Percentiles rank a stretch among this genome's conserved stretches.
phyloP scores from a whole-genome alignment of 2,329 filamentous ascomycete genomes.

The Exophiala dermatitidis region DNA sequence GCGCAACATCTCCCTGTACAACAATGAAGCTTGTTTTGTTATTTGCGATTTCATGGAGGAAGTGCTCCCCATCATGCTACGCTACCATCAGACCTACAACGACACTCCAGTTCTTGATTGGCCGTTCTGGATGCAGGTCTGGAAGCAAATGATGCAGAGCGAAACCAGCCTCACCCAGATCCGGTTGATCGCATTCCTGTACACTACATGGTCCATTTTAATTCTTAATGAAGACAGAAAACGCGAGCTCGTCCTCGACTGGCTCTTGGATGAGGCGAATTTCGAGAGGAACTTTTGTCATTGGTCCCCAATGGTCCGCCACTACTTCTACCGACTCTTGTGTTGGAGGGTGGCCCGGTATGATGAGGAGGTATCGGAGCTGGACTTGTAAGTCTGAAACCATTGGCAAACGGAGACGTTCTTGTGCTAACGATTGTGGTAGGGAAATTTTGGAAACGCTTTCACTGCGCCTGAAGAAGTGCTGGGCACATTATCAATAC shows the following conservation, averaged over 20 bases:
- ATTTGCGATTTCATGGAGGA: conserved; percentile 90
- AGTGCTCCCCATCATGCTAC: conserved; percentile 59
- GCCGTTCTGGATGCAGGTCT: conserved; percentile 79
- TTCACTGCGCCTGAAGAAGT: conserved; percentile 59
- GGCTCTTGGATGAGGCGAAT: conserved; percentile 65
- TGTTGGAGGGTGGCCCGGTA: conserved; percentile 84
- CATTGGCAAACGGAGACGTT: background rate
- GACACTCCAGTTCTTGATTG: conserved; percentile 58
- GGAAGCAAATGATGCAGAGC: conserved; percentile 68
- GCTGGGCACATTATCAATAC: conserved; percentile 74
- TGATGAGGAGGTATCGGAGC: conserved; percentile 56
- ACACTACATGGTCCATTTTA: conserved; percentile 69
- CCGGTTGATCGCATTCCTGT: conserved; percentile 73
- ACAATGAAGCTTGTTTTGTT: conserved; percentile 77
- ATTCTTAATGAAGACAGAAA: conserved; percentile 61
- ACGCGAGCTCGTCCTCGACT: conserved; percentile 61
- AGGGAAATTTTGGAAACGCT: conserved; percentile 65
- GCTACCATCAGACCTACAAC: conserved; percentile 49
- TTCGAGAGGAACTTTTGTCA: conserved; percentile 84
- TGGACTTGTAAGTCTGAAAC: conserved; percentile 56
- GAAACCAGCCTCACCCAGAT: conserved; percentile 88
- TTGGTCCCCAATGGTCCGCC: conserved; percentile 91
- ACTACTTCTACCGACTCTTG: conserved; percentile 83
- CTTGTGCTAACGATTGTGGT: background rate
- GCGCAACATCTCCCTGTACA: conserved; percentile 68